Evolutionary conservation across 2,329 filamentous ascomycete genomes (phyloP).

Genomic region (Aureobasidium sp.): DNA sequence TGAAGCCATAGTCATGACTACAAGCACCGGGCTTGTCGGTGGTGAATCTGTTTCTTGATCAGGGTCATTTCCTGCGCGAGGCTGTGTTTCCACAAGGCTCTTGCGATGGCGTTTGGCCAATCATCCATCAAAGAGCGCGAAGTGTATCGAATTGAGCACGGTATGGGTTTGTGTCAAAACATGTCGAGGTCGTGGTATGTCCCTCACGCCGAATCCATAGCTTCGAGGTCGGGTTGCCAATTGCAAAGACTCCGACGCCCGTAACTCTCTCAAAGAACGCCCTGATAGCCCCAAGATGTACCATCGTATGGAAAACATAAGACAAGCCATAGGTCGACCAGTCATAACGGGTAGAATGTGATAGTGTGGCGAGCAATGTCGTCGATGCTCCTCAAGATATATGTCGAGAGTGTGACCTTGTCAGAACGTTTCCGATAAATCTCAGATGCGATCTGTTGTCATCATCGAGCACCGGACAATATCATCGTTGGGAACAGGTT

Average conservation of each 20-base stretch:
- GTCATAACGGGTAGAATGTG: not conserved
- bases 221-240: not conserved
- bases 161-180: not conserved
- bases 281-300: not conserved
- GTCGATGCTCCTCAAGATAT: not conserved
- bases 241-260: not conserved
- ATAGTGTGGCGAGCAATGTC: not conserved
- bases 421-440: not conserved
- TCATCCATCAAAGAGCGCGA: not conserved
- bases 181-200: too few relatives aligned
- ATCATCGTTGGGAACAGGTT: not conserved
- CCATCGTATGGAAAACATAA: not conserved
- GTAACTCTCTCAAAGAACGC: not conserved
- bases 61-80: not conserved
- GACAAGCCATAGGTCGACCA: not conserved
- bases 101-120: not conserved
- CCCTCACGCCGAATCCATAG: too few relatives aligned
- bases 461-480: not conserved
- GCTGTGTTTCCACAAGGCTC: not conserved
- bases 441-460: not conserved
- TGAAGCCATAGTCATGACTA: conserved; percentile 26
- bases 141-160: not conserved
- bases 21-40: conserved; percentile 35
- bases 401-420: not conserved
- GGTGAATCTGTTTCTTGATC: conserved; percentile 14